Base-by-base conservation (phyloP, 768 basidiomycete genomes). In the Mycena polygramma region DNA sequence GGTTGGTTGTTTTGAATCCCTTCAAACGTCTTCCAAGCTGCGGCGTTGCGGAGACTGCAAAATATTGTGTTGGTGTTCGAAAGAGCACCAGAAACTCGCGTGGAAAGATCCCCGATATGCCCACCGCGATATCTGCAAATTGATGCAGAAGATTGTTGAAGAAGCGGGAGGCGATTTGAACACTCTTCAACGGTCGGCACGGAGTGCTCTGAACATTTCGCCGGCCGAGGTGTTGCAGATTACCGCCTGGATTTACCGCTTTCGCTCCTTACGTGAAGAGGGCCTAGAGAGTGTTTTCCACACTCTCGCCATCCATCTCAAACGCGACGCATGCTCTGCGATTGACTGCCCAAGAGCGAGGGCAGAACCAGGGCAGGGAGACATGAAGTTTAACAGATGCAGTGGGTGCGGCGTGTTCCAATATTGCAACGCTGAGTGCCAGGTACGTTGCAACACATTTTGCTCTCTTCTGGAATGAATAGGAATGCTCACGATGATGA, bases 11-110 rank as follows among this genome's bases (percentile, higher is more conserved):
- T 9, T 36, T 30, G 45, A 59, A 35, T 59, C 57, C 24, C 57
- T 59, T 35, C 57, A 46, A 35, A 46, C 41, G 7, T 59, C 57
- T 5, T 26, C 41, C 22, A 59, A 26, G 45, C 15, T 59, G 57
- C 20, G 36, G 13, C 55, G 55, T 15, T 57, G 57, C 57, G 57
- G 39, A 9, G 20, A 19, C 4, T 59, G 57, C 43, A 7, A 46
- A 35, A 13, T 45, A 7, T 59, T 59, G 57, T 59, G 57, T 14
- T 57, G 57, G 57, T 57, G 57, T 39, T 57, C 57, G 57, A 57
- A 39, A 57, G 57, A 46, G 19, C 57, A 59, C n/a, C 57, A 59
- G n/a, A 59, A 13, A 26, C 24, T 19, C 43, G 15, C 57, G 1
- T 45, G 57, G 57, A 46, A 15, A 24, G 57, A 59, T 20, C n/a